Conservation (phyloP, 352 stramenopile species). For the Phytopythium kandeliae region DNA sequence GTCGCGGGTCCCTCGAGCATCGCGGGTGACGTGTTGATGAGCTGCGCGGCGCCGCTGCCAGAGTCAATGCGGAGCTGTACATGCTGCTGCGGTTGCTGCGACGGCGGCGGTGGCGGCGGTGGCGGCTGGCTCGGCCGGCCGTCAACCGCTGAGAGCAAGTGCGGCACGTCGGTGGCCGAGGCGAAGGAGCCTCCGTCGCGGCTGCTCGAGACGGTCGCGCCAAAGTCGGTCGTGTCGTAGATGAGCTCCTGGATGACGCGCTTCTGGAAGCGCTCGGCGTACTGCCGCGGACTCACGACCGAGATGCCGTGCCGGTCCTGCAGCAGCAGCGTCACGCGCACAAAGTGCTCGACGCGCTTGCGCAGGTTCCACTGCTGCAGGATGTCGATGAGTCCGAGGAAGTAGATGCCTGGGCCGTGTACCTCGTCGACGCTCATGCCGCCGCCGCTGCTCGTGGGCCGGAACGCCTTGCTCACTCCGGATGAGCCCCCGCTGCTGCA, state of each 20-base stretch:
- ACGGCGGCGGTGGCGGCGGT: no score
- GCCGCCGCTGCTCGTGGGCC: no score
- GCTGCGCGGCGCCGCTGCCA: constrained; percentile 23
- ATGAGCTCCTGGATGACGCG: constrained; percentile 72
- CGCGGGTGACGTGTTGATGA: constrained; percentile 11
- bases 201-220: constrained; percentile 4
- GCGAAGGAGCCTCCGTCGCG: constrained; percentile 10
- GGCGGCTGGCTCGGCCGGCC: no score
- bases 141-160: constrained; percentile 24
- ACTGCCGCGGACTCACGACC: constrained; percentile 60
- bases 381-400: constrained; percentile 87
- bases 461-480: no score
- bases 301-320: constrained; percentile 75
- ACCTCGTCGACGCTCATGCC: no score
- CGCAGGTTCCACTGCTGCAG: constrained; percentile 72
- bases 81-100: constrained; percentile 37
- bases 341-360: constrained; percentile 70
- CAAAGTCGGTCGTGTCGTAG: constrained; percentile 29
- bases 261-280: constrained; percentile 66
- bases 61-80: constrained; percentile 36
- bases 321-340: constrained; percentile 58
- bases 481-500: constrained; percentile 58
- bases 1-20: constrained; percentile 16
- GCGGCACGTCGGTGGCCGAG: constrained; percentile 20
- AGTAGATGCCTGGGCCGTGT: constrained; percentile 79